Percentiles rank a stretch among this genome's conserved stretches.
Conservation (phyloP, 768 basidiomycete genomes). For the Grammothele lineata region DNA sequence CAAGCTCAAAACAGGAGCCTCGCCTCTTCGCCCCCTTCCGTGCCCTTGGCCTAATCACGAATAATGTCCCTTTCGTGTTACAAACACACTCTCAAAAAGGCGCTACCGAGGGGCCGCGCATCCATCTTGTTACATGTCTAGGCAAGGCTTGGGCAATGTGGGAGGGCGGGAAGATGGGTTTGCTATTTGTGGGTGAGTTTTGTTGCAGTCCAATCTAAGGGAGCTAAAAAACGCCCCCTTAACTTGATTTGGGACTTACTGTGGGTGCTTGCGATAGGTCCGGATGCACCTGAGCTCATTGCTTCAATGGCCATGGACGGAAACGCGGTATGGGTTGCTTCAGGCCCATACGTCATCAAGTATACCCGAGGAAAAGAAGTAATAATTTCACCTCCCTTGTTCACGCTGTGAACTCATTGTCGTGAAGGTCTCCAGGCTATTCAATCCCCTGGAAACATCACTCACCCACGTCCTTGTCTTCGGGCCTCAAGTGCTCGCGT, state of each 20-base stretch:
- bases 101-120: conserved; percentile 74
- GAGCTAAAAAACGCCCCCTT: too few species aligned
- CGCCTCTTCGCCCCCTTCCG: conserved; percentile 88
- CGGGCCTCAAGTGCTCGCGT: conserved; percentile 72
- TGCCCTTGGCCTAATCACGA: conserved; percentile 91
- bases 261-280: conserved; percentile 65
- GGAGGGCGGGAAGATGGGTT: conserved; percentile 90
- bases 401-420: background rate
- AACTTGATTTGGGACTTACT: too few species aligned
- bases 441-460: conserved; percentile 58
- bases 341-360: conserved; percentile 65
- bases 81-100: conserved; percentile 85
- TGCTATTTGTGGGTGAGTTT: conserved; percentile 88
- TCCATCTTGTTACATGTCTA: conserved; percentile 83
- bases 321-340: conserved; percentile 80
- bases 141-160: conserved; percentile 92
- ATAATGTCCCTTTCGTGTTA: conserved; percentile 83
- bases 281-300: conserved; percentile 74
- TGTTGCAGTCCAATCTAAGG: background rate
- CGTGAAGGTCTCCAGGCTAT: conserved; percentile 50
- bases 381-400: too few species aligned
- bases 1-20: conserved; percentile 13
- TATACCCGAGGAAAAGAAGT: conserved; percentile 91
- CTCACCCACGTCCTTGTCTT: conserved; percentile 73
- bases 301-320: conserved; percentile 76